Evolutionary conservation across 345 rosid species (phyloP), one percentile per base, ranked within the genome.

Genomic region (Sonneratia caseolaris): DNA sequence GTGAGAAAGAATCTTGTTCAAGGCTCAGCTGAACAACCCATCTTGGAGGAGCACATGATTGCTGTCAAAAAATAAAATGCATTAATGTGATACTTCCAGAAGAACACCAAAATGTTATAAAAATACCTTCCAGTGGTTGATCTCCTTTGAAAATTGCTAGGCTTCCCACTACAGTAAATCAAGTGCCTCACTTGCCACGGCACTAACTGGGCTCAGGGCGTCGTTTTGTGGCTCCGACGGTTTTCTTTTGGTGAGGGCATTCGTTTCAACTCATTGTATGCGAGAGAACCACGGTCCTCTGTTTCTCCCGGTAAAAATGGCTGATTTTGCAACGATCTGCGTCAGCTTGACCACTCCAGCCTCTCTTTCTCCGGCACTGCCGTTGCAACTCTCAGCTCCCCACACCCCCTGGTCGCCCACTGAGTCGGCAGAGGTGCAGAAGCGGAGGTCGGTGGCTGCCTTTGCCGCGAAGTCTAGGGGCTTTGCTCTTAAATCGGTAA

Each of bases 171-270:
- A 75, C 77, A 92, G 85, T 85, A 95, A 70, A 95, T 90, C 97
- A 79, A 95, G 98, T 74, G 99, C 98, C 84, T 95, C 92, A 72
- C 90, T 85, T 76, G 99, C 99, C 78, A 95, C 96, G 45, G 79
- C 89, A 79, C 97, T 98, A 68, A 22, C 43, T 45, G 11, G 10
- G 10, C 45, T 9, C 10, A 4, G 45, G 7, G 10, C 7, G 0
- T 9, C 45, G 64, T 6, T 22, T 59, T 59, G 64, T 59, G 64
- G 64, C 64, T 59, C 64, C 22, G 13, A 24, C 24, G 22, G 15
- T 24, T 24, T 7, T 59, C 64, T 53, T 3, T 3, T 3, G 22
- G n/a, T 53, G 59, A 19, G 32, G 32, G 32, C 11, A 14, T 47
- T 47, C 32, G 32, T 18, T 59, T 59, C 36, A 2, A 0, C 24